Percentiles rank a stretch among this genome's conserved stretches.
Conservation (phyloP, 345 rosid species). For the Citrus trifoliata region DNA sequence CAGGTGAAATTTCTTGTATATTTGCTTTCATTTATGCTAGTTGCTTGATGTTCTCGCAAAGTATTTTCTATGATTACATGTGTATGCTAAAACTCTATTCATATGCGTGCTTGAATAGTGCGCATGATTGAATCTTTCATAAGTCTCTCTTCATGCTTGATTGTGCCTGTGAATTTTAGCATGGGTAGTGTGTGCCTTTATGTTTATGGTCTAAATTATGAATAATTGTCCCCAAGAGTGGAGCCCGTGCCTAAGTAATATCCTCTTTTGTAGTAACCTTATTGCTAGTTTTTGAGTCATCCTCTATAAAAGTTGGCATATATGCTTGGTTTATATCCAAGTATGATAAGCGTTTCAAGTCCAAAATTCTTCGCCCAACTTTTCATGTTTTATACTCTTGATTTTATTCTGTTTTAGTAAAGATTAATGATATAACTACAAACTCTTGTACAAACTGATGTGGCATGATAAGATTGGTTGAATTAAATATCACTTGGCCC, state of each 20-base stretch:
- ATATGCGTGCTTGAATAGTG: background rate
- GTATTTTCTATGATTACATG: background rate
- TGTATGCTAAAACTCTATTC: background rate
- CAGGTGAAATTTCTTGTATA: conserved; percentile 51
- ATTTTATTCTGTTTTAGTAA: background rate
- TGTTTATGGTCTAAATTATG: background rate
- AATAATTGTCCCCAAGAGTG: background rate
- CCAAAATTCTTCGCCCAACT: background rate
- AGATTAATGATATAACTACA: too few species aligned
- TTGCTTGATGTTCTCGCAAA: background rate
- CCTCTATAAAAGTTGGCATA: background rate
- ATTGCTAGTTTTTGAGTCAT: background rate
- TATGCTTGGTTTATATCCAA: background rate
- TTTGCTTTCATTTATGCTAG: background rate
- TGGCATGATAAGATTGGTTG: too few species aligned
- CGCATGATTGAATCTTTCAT: background rate
- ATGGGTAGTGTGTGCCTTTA: background rate
- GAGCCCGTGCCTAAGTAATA: background rate
- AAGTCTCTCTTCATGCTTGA: background rate
- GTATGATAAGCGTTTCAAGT: background rate
- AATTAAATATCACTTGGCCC: too few species aligned
- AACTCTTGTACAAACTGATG: too few species aligned
- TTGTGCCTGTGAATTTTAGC: background rate
- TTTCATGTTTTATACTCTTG: background rate
- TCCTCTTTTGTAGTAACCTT: background rate